These are phyloP conservation scores for Phaffomyces thermotolerans DNA, from an alignment of 805 yeast species.

Conservation along the genomic window DNA sequence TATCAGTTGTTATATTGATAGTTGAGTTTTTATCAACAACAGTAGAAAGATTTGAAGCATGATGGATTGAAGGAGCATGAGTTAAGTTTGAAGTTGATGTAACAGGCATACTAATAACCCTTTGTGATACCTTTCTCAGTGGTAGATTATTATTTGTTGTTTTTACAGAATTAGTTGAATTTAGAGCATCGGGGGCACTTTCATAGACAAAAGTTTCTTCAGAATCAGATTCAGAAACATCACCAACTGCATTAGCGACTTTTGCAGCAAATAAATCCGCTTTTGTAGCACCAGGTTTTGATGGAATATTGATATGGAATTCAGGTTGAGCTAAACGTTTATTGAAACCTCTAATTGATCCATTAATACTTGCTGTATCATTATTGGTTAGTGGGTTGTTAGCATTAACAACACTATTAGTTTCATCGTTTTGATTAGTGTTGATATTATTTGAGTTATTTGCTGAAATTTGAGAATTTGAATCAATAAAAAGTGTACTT, in stretches of 20 bases:
- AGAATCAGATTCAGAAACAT: constrained; percentile 77
- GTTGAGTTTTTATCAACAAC: constrained; percentile 4
- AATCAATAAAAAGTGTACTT: constrained; percentile 26
- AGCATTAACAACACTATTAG: constrained; percentile 5
- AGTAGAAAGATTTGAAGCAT: not conserved
- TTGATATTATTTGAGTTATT: constrained; percentile 10
- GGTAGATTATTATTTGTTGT: constrained; percentile 6
- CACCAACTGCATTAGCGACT: constrained; percentile 89
- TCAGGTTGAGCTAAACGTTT: constrained; percentile 17
- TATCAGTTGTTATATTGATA: constrained; percentile 2
- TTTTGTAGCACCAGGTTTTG: constrained; percentile 44
- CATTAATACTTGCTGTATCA: constrained; percentile 20
- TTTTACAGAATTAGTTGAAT: constrained; percentile 13
- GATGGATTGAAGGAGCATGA: not conserved
- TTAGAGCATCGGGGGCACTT: constrained; percentile 23
- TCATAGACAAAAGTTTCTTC: constrained; percentile 98
- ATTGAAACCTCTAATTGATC: constrained; percentile 19
- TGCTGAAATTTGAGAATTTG: constrained; percentile 3
- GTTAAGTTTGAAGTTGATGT: constrained; percentile 5
- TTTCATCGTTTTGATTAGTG: constrained; percentile 5
- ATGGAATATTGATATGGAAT: constrained; percentile 7
- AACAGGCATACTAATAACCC: constrained; percentile 23
- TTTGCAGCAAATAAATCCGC: constrained; percentile 95
- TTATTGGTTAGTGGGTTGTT: constrained; percentile 4
- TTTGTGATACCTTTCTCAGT: constrained; percentile 17